Evolutionary conservation across 2,329 filamentous ascomycete genomes (phyloP), one percentile per base, ranked within the genome.

Genomic region (Apiospora malaysiana): DNA sequence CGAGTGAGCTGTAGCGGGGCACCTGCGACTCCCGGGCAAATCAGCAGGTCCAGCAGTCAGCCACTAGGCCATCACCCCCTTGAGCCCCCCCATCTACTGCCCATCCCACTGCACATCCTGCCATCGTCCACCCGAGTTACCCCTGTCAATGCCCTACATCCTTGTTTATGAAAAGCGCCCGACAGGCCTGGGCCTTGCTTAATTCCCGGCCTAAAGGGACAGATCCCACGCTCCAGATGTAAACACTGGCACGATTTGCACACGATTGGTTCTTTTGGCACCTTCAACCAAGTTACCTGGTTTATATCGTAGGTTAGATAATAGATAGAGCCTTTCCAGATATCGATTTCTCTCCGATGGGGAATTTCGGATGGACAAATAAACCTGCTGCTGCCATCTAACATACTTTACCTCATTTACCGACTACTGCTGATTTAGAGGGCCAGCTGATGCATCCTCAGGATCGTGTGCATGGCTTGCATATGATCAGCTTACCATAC

Each of bases 101-200:
- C 37, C 37, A 40, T 32, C 32, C 32, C 40, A 10, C 40, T 42
- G 40, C 40, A 5, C 40, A 42, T 42, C 12, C 40, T 42, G 8
- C 40, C 49, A 56, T 32, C 25, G 25, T 18, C 14, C 14, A 18
- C 49, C 56, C 32, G 56, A 63, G 21, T 47, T 8, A 12, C 56
- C 32, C 49, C 56, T 63, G 56, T 12, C 51, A 59, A 16, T 21
- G 27, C 51, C 27, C 18, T 59, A 27, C 51, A 59, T 59, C 51
- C 56, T 40, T 63, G 56, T 63, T 63, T 40, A 4, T 12, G 21
- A 40, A 63, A 18, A 40, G 32, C 32, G n/a, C 56, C 56, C 27
- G 56, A 63, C 56, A 63, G 18, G 56, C 56, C 56, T 63, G 32
- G 56, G 56, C 56, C 32, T 63, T 63, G 56, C 32, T 63, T 63